These are phyloP conservation scores for Trichoderma asperelloides DNA, from an alignment of 495 filamentous ascomycete species.

Conservation along the genomic window DNA sequence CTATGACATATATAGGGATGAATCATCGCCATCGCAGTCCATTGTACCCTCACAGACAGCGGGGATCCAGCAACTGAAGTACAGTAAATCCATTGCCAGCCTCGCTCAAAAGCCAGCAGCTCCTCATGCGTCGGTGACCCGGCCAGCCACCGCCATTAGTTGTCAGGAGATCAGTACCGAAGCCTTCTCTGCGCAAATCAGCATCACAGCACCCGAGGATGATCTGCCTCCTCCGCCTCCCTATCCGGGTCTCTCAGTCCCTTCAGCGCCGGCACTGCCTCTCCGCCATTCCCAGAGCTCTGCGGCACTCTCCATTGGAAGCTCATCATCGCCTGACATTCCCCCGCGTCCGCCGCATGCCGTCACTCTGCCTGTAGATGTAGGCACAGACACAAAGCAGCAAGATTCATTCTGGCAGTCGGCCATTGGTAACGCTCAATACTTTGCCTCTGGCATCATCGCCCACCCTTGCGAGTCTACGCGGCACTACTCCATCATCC, in stretches of 20 bases:
- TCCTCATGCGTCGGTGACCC: neutral
- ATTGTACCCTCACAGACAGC: neutral
- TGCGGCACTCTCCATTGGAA: neutral
- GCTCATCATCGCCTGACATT: neutral
- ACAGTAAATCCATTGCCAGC: neutral
- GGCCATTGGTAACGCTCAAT: slow-evolving; percentile 46
- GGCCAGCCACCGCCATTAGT: neutral
- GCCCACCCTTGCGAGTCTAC: slow-evolving; percentile 54
- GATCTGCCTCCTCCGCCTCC: neutral
- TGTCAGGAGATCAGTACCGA: neutral
- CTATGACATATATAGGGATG: neutral
- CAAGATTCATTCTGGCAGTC: slow-evolving; percentile 27
- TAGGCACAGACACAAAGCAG: neutral
- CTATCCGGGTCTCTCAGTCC: neutral
- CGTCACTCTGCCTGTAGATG: neutral
- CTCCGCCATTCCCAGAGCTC: neutral
- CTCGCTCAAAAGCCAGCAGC: neutral
- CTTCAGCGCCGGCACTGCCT: neutral
- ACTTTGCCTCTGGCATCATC: slow-evolving; percentile 56
- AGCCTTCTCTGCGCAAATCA: neutral
- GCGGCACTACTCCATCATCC: slow-evolving; percentile 57
- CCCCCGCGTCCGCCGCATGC: neutral
- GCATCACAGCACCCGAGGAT: neutral
- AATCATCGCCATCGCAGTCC: neutral
- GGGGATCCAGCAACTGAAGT: neutral